These are phyloP conservation scores for Solanum arcanum DNA, from an alignment of 257 asterid species.

Conservation along the genomic window DNA sequence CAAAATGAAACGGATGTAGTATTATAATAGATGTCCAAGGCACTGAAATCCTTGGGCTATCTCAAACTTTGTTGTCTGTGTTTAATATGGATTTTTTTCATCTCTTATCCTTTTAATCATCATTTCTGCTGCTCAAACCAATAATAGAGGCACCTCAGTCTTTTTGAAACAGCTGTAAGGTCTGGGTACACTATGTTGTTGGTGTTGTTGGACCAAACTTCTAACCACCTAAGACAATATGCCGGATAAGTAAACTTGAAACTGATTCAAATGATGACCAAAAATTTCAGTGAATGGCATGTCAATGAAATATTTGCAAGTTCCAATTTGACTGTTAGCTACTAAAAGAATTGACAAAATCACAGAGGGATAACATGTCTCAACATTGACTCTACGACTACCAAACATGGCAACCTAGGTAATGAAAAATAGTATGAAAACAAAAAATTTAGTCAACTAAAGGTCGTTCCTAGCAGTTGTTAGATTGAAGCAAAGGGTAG, in stretches of 20 bases:
- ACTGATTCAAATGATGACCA: neutral
- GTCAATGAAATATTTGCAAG: neutral
- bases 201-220: neutral
- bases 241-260: neutral
- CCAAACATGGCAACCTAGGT: neutral
- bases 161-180: neutral
- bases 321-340: neutral
- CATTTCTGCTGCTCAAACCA: neutral
- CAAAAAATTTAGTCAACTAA: neutral
- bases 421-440: neutral
- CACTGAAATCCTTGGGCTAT: neutral
- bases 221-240: neutral
- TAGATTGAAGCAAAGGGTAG: neutral
- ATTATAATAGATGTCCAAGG: neutral
- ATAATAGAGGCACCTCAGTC: neutral
- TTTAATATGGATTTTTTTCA: neutral
- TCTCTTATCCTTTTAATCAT: neutral
- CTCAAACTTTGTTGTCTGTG: neutral
- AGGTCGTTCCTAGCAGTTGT: neutral
- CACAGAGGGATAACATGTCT: neutral
- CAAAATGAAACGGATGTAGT: neutral
- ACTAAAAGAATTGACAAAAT: neutral
- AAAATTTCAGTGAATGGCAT: neutral
- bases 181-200: neutral
- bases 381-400: neutral